These are phyloP conservation scores for Scleroderma bovista DNA, from an alignment of 768 basidiomycete genomes.

Conservation along the genomic window DNA sequence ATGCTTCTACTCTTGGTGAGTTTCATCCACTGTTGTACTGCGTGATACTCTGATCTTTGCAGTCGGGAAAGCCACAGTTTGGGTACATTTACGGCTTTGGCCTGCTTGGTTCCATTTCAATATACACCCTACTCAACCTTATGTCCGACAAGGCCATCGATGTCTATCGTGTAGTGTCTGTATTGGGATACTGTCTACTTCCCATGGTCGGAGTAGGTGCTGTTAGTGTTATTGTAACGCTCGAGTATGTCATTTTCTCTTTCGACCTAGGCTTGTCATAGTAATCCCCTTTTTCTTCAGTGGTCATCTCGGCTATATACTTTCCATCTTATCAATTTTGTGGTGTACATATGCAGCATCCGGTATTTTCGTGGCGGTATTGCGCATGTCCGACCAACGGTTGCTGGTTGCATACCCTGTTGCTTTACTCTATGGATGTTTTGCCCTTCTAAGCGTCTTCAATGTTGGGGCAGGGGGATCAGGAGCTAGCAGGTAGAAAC, in stretches of 20 bases:
- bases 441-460: slow-evolving; percentile 90
- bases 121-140: slow-evolving; percentile 92
- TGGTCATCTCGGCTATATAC: slow-evolving; percentile 77
- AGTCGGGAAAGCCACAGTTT: slow-evolving; percentile 99
- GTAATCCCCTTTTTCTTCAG: slow-evolving; percentile 34
- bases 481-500: slow-evolving; percentile 26
- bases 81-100: slow-evolving; percentile 98
- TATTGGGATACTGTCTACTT: slow-evolving; percentile 92
- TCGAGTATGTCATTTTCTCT: slow-evolving; percentile 62
- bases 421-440: slow-evolving; percentile 89
- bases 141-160: slow-evolving; percentile 97
- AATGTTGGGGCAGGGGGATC: slow-evolving; percentile 42
- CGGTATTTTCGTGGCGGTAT: slow-evolving; percentile 90
- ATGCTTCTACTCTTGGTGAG: slow-evolving; percentile 87
- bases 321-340: slow-evolving; percentile 76
- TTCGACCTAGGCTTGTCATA: background rate
- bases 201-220: slow-evolving; percentile 95
- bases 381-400: slow-evolving; percentile 93
- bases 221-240: slow-evolving; percentile 76
- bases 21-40: slow-evolving; percentile 12
- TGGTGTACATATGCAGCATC: slow-evolving; percentile 99
- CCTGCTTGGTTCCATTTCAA: slow-evolving; percentile 85
- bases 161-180: slow-evolving; percentile 90
- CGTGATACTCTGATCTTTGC: slow-evolving; percentile 3
- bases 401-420: slow-evolving; percentile 96